Conservation (phyloP, 148 eudicot genomes). For the Spergularia marina region DNA sequence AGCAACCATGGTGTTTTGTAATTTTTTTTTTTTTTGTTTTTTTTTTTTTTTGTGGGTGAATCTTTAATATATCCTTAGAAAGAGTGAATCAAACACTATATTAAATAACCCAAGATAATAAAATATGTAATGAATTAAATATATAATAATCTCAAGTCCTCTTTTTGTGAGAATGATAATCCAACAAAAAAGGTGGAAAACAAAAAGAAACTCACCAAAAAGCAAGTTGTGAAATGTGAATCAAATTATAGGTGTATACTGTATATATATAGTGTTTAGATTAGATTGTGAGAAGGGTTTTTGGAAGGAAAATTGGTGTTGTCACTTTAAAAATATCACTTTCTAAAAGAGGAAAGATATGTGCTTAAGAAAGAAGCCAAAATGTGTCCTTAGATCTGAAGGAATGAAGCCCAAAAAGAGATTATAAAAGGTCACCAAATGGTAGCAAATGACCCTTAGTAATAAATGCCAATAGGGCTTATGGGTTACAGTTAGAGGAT, state of each 20-base stretch:
- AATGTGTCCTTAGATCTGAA: constrained; percentile 16
- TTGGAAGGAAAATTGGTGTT: not conserved
- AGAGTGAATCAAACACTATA: not conserved
- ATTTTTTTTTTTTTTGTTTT: not conserved
- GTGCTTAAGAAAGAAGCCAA: constrained; percentile 3
- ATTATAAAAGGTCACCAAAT: constrained; percentile 29
- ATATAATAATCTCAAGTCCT: not conserved
- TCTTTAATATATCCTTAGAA: not conserved
- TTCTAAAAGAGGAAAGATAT: not conserved
- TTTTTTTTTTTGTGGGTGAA: not conserved
- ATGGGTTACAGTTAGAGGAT: constrained; percentile 29
- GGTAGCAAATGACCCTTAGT: not conserved
- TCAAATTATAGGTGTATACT: not conserved
- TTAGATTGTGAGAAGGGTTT: not conserved
- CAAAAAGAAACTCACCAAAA: not conserved
- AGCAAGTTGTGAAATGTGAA: constrained; percentile 1
- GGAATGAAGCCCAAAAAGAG: constrained; percentile 15
- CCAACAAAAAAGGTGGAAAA: constrained; percentile 13
- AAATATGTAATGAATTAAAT: not conserved
- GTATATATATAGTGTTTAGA: too few species aligned
- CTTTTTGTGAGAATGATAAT: constrained; percentile 8
- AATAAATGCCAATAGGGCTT: constrained; percentile 26
- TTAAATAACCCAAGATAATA: not conserved
- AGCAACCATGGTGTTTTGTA: constrained; percentile 41
- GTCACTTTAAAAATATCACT: not conserved